Evolutionary conservation across 306 rosid species (phyloP).

Genomic region (Begonia masoniana): DNA sequence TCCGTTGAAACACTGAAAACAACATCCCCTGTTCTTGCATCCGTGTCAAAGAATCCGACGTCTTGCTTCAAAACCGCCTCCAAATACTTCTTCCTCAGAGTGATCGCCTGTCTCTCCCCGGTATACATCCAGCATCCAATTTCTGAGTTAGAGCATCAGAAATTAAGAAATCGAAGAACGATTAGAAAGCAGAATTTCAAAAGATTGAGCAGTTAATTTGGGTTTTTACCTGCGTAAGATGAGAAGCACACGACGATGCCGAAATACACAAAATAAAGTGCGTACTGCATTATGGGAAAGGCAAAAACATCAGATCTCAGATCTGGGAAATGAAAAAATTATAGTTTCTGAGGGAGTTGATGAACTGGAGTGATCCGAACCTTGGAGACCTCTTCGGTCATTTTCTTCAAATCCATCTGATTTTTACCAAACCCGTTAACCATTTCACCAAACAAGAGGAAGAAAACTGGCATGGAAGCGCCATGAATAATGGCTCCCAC

Average conservation of each 20-base stretch:
- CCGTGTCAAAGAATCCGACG: slow-evolving; percentile 96
- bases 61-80: slow-evolving; percentile 92
- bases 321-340: slow-evolving; percentile 22
- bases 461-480: slow-evolving; percentile 96
- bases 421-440: slow-evolving; percentile 92
- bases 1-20: slow-evolving; percentile 95
- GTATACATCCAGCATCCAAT: slow-evolving; percentile 98
- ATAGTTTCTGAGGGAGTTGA: background rate
- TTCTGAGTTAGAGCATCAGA: slow-evolving; percentile 27
- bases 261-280: slow-evolving; percentile 84
- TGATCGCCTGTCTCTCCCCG: slow-evolving; percentile 92
- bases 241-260: slow-evolving; percentile 85
- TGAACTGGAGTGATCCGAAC: slow-evolving; percentile 15
- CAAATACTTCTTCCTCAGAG: slow-evolving; percentile 84
- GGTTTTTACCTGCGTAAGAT: slow-evolving; percentile 72
- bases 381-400: slow-evolving; percentile 92
- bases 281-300: slow-evolving; percentile 45
- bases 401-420: slow-evolving; percentile 67
- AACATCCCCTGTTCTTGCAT: slow-evolving; percentile 95
- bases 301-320: slow-evolving; percentile 24
- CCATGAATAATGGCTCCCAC: slow-evolving; percentile 89
- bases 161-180: background rate
- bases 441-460: slow-evolving; percentile 90
- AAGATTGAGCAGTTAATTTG: background rate
- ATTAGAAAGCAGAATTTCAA: background rate